These are phyloP conservation scores for Violaceomyces palustris DNA, from an alignment of 1,284 basidiomycete genomes.

Conservation along the genomic window DNA sequence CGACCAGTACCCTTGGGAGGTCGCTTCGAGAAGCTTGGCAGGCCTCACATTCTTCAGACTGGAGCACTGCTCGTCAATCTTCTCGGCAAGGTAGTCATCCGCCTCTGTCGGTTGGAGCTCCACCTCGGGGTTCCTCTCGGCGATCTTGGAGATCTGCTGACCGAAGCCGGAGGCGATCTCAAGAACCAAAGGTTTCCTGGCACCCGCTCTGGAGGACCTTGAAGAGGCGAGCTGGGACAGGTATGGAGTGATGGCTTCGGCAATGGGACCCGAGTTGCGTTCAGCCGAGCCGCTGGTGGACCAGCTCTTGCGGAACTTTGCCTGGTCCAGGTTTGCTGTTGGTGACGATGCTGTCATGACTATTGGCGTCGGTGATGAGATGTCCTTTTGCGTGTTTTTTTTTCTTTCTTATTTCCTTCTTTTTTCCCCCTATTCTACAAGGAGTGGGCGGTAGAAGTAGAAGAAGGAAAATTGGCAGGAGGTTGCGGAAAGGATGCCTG, in stretches of 20 bases:
- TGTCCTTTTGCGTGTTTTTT: too few relatives aligned
- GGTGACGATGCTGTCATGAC: not conserved
- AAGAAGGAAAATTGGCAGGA: too few relatives aligned
- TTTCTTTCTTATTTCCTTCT: too few relatives aligned
- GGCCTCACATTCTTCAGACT: conserved; percentile 10
- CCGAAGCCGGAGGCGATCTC: conserved; percentile 30
- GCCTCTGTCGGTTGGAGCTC: conserved; percentile 23
- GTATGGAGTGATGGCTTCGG: conserved; percentile 9
- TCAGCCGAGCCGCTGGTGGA: conserved; percentile 21
- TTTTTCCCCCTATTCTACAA: too few relatives aligned
- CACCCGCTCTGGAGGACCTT: not conserved
- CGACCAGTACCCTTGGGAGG: conserved; percentile 20
- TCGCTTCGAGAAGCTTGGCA: conserved; percentile 17
- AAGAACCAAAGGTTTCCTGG: conserved; percentile 11
- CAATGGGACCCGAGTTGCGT: conserved; percentile 26
- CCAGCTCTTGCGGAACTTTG: conserved; percentile 20
- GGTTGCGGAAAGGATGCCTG: too few relatives aligned
- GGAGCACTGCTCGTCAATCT: conserved; percentile 8
- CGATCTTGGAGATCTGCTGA: conserved; percentile 13
- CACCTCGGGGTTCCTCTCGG: conserved; percentile 1
- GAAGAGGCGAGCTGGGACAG: conserved; percentile 1
- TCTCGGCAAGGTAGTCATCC: conserved; percentile 11
- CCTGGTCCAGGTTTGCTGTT: not conserved
- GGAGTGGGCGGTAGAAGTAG: too few relatives aligned
- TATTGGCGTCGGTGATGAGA: too few relatives aligned